A percentile compares a stretch with the other conserved stretches of the same genome.
Conservation (phyloP, 1,284 basidiomycete genomes). For the Ganoderma meredithae region DNA sequence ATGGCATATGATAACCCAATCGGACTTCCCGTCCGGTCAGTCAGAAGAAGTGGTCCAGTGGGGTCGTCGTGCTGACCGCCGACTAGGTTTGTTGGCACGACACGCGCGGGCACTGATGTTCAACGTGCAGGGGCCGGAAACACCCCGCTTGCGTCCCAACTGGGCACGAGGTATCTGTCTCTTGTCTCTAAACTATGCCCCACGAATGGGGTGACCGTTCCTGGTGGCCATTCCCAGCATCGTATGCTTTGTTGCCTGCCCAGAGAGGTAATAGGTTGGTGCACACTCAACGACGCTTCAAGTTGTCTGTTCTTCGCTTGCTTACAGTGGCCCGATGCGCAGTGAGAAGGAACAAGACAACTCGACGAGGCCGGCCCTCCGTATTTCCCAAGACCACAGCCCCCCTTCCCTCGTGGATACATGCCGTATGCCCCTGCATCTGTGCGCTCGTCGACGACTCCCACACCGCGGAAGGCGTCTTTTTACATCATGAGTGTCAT, state of each 20-base stretch:
- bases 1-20: slow-evolving; percentile 24
- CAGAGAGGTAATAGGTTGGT: not conserved
- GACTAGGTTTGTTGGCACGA: slow-evolving; percentile 23
- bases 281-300: not conserved
- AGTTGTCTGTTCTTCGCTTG: not conserved
- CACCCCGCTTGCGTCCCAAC: slow-evolving; percentile 9
- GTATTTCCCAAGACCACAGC: slow-evolving; percentile 2
- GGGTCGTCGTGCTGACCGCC: slow-evolving; percentile 10
- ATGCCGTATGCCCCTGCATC: not conserved
- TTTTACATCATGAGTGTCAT: slow-evolving; percentile 5
- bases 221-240: not conserved
- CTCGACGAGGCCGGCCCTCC: not conserved
- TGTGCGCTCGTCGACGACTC: not conserved
- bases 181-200: slow-evolving; percentile 1
- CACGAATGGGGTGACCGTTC: slow-evolving; percentile 7
- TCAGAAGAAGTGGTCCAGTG: slow-evolving; percentile 19
- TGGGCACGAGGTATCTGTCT: slow-evolving; percentile 4
- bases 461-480: not conserved
- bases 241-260: not conserved
- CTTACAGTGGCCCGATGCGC: not conserved
- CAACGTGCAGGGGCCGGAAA: slow-evolving; percentile 16
- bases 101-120: slow-evolving; percentile 15
- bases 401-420: slow-evolving; percentile 3
- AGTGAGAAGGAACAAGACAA: slow-evolving; percentile 1
- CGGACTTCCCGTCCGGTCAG: slow-evolving; percentile 21